These are phyloP conservation scores for Atkinsonella texensis DNA, from an alignment of 2,329 filamentous ascomycete genomes.

Conservation along the genomic window DNA sequence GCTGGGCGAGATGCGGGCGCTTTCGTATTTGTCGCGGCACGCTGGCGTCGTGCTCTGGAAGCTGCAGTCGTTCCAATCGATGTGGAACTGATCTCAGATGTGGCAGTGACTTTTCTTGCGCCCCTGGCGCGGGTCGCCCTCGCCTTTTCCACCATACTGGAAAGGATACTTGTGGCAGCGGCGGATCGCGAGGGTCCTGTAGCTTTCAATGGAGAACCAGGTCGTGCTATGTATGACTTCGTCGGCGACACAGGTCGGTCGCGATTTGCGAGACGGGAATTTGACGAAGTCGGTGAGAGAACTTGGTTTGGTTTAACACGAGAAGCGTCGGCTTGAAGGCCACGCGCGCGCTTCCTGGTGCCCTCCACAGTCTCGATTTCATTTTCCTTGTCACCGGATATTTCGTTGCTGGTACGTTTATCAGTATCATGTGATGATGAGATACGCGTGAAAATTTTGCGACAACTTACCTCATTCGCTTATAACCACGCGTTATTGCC, in stretches of 20 bases:
- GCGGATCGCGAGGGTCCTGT: conserved; percentile 26
- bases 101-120: conserved; percentile 32
- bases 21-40: conserved; percentile 20
- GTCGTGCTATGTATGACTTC: conserved; percentile 45
- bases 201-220: conserved; percentile 51
- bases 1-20: conserved; percentile 24
- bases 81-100: conserved; percentile 31
- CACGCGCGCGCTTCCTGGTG: conserved; percentile 55
- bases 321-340: conserved; percentile 28
- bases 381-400: conserved; percentile 68
- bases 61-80: conserved; percentile 24
- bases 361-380: conserved; percentile 45
- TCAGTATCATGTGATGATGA: conserved; percentile 3
- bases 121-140: conserved; percentile 41
- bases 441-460: not conserved
- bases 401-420: conserved; percentile 42
- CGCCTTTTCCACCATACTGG: conserved; percentile 48
- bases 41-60: conserved; percentile 21
- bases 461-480: conserved; percentile 36
- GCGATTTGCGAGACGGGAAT: conserved; percentile 52
- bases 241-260: conserved; percentile 36
- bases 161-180: conserved; percentile 33
- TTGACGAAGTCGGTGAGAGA: conserved; percentile 72
- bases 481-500: conserved; percentile 23
- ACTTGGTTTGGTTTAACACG: conserved; percentile 41